Evolutionary conservation across 768 basidiomycete genomes (phyloP).

Genomic region (Trametes cinnabarina): DNA sequence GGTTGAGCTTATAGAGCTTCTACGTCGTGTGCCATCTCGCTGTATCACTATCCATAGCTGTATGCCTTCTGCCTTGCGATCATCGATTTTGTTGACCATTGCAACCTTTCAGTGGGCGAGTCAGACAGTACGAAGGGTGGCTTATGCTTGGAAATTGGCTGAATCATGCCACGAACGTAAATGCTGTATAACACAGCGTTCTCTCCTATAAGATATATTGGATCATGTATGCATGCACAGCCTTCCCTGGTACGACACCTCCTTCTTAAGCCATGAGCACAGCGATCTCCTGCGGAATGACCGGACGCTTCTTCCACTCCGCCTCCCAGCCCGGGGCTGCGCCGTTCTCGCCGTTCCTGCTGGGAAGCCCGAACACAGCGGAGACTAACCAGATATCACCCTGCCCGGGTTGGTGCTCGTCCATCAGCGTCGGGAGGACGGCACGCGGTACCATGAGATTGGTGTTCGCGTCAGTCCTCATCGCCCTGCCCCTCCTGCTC

Average conservation of each 20-base stretch:
- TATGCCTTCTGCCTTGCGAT: not conserved
- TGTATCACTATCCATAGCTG: constrained; percentile 10
- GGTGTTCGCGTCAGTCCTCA: constrained; percentile 70
- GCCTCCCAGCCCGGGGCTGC: constrained; percentile 42
- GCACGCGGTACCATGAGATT: constrained; percentile 67
- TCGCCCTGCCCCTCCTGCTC: constrained; percentile 40
- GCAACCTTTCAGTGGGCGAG: no score
- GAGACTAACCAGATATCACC: constrained; percentile 59
- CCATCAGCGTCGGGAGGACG: constrained; percentile 63
- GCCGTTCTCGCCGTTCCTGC: constrained; percentile 35
- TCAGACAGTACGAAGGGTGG: no score
- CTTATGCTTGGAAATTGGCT: no score
- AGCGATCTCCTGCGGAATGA: constrained; percentile 39
- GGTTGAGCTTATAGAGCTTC: constrained; percentile 4
- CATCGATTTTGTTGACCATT: no score
- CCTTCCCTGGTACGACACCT: no score
- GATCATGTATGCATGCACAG: no score
- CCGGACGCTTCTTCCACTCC: constrained; percentile 49
- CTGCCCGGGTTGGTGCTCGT: constrained; percentile 40
- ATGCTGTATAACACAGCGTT: no score
- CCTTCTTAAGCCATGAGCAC: not conserved
- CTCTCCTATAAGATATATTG: no score
- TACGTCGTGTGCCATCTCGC: not conserved
- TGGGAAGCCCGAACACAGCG: constrained; percentile 63
- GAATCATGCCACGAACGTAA: no score